phyloP scores from a whole-genome alignment of 495 filamentous ascomycete species.

The Neurospora sp. region DNA sequence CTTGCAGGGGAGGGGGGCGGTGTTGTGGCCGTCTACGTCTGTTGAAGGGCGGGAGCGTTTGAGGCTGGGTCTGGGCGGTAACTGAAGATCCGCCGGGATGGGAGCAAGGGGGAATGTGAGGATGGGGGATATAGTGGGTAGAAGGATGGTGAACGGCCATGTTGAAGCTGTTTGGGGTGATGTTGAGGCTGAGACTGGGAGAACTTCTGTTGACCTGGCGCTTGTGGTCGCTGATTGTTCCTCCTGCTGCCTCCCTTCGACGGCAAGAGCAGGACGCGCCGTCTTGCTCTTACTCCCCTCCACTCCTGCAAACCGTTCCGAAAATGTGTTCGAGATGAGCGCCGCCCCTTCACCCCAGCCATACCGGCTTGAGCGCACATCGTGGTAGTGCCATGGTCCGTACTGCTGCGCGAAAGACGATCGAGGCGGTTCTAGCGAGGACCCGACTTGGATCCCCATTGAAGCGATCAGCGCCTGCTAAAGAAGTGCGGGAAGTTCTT shows the following conservation, averaged over 20 bases:
- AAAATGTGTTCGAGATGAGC: neutral
- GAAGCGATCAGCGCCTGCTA: neutral
- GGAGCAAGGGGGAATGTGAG: conserved; percentile 10
- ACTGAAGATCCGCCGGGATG: neutral
- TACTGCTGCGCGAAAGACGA: conserved; percentile 5
- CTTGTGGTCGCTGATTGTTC: neutral
- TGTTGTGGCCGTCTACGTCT: conserved; percentile 53
- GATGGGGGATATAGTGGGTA: conserved; percentile 1
- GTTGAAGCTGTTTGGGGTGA: neutral
- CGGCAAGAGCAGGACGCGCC: neutral
- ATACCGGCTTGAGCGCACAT: neutral
- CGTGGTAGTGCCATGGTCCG: conserved; percentile 21
- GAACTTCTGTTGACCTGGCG: neutral
- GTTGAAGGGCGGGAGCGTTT: conserved; percentile 50
- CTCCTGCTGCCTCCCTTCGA: neutral
- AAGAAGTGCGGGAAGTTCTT: no score
- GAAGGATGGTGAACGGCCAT: neutral
- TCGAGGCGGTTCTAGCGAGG: conserved; percentile 11
- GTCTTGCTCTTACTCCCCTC: neutral
- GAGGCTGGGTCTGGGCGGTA: conserved; percentile 11
- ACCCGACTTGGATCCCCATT: conserved; percentile 22
- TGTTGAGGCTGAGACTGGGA: neutral
- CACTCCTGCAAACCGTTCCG: neutral
- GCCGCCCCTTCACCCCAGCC: neutral
- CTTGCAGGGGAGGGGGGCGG: conserved; percentile 43